Evolutionary conservation across 202 grass and related monocot species (phyloP).

Genomic region (Musa balbisiana): DNA sequence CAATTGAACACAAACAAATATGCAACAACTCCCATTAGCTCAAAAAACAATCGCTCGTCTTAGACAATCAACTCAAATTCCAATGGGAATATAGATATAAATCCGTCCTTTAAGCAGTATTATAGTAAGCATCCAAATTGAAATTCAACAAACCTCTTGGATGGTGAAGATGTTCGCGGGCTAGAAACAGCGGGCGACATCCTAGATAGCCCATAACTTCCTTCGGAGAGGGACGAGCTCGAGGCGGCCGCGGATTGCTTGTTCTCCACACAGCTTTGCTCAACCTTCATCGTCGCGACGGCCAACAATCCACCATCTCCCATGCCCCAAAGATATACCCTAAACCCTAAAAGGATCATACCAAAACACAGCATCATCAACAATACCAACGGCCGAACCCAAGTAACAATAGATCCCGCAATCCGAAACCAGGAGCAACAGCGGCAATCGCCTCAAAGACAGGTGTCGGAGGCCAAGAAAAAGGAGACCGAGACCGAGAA

Average conservation of each 20-base stretch:
- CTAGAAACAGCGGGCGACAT: conserved; percentile 70
- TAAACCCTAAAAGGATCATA: neutral
- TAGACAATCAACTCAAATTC: neutral
- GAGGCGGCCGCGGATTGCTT: conserved; percentile 65
- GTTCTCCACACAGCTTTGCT: conserved; percentile 83
- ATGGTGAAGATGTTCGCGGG: conserved; percentile 58
- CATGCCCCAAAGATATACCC: too few relatives aligned
- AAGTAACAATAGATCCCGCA: neutral
- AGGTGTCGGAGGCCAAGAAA: neutral
- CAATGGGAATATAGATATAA: neutral
- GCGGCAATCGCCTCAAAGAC: too few relatives aligned
- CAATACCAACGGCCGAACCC: neutral
- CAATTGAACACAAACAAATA: neutral
- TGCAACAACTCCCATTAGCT: neutral
- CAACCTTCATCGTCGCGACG: conserved; percentile 19
- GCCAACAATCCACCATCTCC: neutral
- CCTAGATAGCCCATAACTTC: conserved; percentile 42
- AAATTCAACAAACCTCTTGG: conserved; percentile 39
- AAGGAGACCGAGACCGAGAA: neutral
- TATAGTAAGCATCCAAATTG: neutral
- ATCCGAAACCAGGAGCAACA: neutral
- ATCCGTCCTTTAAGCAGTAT: conserved; percentile 10
- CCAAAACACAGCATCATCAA: conserved; percentile 13
- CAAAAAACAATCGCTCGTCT: neutral
- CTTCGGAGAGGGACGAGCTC: conserved; percentile 73